phyloP scores from a whole-genome alignment of 306 rosid genomes.

The Betula pendula region DNA sequence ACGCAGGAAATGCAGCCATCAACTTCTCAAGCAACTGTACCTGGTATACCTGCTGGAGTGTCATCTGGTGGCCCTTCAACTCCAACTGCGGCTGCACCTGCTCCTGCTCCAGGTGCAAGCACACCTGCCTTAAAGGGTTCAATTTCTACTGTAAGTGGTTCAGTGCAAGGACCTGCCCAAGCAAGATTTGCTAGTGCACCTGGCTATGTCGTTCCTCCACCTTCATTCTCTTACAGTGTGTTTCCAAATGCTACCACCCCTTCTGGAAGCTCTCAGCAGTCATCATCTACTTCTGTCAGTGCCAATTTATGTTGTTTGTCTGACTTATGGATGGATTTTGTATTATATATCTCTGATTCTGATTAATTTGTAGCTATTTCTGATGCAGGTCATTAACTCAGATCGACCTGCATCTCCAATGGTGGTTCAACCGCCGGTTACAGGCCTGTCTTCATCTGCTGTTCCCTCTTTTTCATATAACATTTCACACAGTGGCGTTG shows the following conservation, averaged over 20 bases:
- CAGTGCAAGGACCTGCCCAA: constrained; percentile 14
- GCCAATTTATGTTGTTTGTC: constrained; percentile 7
- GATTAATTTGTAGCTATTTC: constrained; percentile 8
- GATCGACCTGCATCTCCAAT: constrained; percentile 33
- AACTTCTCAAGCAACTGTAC: constrained; percentile 19
- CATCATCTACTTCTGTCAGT: constrained; percentile 43
- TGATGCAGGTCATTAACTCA: constrained; percentile 35
- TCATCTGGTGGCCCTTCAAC: constrained; percentile 24
- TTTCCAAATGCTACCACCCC: constrained; percentile 24
- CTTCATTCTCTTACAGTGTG: constrained; percentile 23
- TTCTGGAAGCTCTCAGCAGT: constrained; percentile 44
- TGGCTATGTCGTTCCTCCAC: constrained; percentile 30
- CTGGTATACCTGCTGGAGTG: constrained; percentile 24
- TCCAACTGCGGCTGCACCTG: constrained; percentile 18
- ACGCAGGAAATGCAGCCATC: constrained; percentile 38
- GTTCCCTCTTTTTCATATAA: constrained; percentile 51
- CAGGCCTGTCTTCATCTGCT: constrained; percentile 36
- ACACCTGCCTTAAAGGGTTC: background rate
- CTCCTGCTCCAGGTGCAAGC: constrained; percentile 15
- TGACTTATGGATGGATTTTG: constrained; percentile 1
- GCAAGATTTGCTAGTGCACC: constrained; percentile 15
- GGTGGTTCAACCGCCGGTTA: constrained; percentile 47
- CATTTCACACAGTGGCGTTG: constrained; percentile 31
- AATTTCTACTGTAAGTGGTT: background rate
- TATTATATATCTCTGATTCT: background rate